phyloP scores from a whole-genome alignment of 2,329 filamentous ascomycete species.

The Metarhizium guizhouense region DNA sequence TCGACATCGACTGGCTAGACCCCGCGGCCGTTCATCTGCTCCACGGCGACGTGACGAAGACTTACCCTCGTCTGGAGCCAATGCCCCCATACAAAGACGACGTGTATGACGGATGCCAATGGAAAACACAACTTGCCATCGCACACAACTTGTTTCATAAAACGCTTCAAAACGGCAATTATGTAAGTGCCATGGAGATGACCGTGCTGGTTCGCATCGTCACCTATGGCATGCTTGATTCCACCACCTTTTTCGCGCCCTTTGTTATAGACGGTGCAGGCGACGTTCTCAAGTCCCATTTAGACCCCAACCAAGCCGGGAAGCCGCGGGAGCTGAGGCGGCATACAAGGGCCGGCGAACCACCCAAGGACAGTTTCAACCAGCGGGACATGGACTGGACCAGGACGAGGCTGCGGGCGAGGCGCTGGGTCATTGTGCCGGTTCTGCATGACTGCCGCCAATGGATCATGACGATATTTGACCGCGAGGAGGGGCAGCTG shows the following conservation, averaged over 20 bases:
- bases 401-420: conserved; percentile 2
- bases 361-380: conserved; percentile 4
- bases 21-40: not conserved
- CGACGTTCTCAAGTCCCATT: not conserved
- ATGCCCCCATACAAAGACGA: conserved; percentile 11
- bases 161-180: not conserved
- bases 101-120: conserved; percentile 2
- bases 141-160: conserved; percentile 9
- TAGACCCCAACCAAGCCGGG: not conserved
- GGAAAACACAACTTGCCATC: conserved; percentile 9
- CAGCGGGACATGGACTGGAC: conserved; percentile 2
- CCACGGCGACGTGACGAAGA: not conserved
- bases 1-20: not conserved
- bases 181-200: conserved; percentile 3
- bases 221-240: conserved; percentile 13
- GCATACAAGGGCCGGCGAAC: not conserved
- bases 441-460: conserved; percentile 6
- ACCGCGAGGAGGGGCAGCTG: conserved; percentile 9
- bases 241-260: conserved; percentile 7
- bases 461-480: conserved; percentile 15
- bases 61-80: conserved; percentile 8
- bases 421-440: conserved; percentile 11
- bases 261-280: not conserved
- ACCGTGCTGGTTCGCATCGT: conserved; percentile 7
- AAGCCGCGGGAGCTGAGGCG: not conserved